phyloP scores from a whole-genome alignment of 2,329 filamentous ascomycete species.

The Penicillium aurantiogriseum region DNA sequence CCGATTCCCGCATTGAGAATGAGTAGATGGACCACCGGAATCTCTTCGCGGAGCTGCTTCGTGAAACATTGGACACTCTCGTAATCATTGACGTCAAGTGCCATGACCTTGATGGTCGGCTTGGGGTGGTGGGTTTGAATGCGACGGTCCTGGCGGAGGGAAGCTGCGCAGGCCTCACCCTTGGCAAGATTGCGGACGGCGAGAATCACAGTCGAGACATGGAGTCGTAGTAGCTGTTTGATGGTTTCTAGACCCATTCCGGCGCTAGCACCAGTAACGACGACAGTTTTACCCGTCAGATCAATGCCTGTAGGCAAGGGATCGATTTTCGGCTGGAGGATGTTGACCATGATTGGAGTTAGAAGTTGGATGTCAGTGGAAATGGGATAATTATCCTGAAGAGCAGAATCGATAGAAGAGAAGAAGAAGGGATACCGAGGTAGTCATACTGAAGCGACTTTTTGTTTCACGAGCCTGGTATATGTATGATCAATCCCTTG shows the following conservation, averaged over 20 bases:
- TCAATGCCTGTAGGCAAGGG: background rate
- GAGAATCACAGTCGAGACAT: background rate
- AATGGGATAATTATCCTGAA: background rate
- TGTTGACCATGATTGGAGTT: background rate
- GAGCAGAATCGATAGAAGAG: background rate
- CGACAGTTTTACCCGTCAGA: background rate
- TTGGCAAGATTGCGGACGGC: background rate
- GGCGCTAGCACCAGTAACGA: background rate
- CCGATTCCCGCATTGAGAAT: slow-evolving; percentile 27
- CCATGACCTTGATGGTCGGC: background rate
- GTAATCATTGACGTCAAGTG: background rate
- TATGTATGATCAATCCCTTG: background rate
- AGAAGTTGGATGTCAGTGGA: too few species aligned
- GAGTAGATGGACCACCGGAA: slow-evolving; percentile 23
- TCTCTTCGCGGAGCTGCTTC: slow-evolving; percentile 14
- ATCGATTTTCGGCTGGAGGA: background rate
- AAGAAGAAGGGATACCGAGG: background rate
- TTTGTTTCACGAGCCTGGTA: background rate
- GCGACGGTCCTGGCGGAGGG: background rate
- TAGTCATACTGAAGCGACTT: background rate
- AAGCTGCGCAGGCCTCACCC: background rate
- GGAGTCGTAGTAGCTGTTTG: background rate
- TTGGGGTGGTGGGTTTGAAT: background rate
- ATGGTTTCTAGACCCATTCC: background rate
- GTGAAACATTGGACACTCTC: slow-evolving; percentile 12